Conservation (phyloP, 768 basidiomycete genomes). For the Rhodotorula toruloides region DNA sequence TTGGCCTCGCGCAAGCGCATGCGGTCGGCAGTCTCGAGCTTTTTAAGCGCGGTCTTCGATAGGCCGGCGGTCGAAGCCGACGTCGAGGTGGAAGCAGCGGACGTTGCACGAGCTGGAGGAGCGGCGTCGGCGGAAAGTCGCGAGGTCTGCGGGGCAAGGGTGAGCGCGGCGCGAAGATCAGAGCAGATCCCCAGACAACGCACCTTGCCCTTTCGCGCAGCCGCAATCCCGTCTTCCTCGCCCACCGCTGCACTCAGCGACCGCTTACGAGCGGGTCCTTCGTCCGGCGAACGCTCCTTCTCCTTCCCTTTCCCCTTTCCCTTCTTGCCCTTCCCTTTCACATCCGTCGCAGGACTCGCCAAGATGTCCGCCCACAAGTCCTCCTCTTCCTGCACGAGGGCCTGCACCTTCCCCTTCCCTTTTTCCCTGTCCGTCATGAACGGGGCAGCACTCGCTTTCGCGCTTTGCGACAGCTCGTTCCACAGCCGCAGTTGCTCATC, state of each 20-base stretch:
- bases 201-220: background rate
- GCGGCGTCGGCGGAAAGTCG: background rate
- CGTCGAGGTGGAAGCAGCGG: background rate
- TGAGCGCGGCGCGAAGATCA: too few relatives aligned
- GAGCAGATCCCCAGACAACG: too few relatives aligned
- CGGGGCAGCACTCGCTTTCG: background rate
- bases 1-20: conserved; percentile 19
- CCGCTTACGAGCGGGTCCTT: background rate
- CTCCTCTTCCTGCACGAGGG: background rate
- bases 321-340: conserved; percentile 1
- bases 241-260: background rate
- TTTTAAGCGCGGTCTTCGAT: conserved; percentile 17
- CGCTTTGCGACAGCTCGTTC: background rate
- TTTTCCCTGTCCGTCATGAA: background rate
- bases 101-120: background rate
- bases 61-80: background rate
- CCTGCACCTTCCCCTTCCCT: too few relatives aligned
- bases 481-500: too few relatives aligned
- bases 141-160: background rate
- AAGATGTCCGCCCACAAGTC: conserved; percentile 18
- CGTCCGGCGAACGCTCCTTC: background rate
- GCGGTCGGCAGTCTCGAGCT: conserved; percentile 26
- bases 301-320: conserved; percentile 2
- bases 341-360: background rate
- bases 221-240: background rate